phyloP scores from a whole-genome alignment of 2,329 filamentous ascomycete genomes.

The Fusarium austroafricanum region DNA sequence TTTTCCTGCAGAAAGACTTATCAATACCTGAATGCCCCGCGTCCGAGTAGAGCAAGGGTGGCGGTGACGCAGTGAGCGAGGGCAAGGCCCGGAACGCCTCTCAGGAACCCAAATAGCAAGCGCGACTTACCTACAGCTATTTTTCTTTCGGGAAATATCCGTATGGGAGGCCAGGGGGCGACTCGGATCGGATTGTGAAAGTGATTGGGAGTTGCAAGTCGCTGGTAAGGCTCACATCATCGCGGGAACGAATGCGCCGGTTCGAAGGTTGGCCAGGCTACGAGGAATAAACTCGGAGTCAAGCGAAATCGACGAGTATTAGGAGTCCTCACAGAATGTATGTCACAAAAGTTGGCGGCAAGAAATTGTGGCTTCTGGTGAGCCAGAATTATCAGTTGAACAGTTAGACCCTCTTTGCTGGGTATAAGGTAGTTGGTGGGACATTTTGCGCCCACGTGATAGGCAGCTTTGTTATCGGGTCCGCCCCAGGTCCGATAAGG shows the following conservation, averaged over 20 bases:
- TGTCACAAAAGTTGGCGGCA: slow-evolving; percentile 23
- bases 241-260: slow-evolving; percentile 48
- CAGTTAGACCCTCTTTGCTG: slow-evolving; percentile 41
- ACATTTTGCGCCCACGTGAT: slow-evolving; percentile 58
- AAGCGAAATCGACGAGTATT: slow-evolving; percentile 1
- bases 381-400: slow-evolving; percentile 46
- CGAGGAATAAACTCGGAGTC: slow-evolving; percentile 18
- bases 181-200: slow-evolving; percentile 46
- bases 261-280: slow-evolving; percentile 29
- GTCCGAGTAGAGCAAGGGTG: slow-evolving; percentile 29
- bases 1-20: slow-evolving; percentile 41
- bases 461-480: slow-evolving; percentile 47
- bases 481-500: slow-evolving; percentile 45
- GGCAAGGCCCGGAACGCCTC: slow-evolving; percentile 8
- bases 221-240: slow-evolving; percentile 54
- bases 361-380: slow-evolving; percentile 45
- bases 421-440: slow-evolving; percentile 54
- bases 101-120: slow-evolving; percentile 9
- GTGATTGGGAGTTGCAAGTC: slow-evolving; percentile 48
- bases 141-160: slow-evolving; percentile 40
- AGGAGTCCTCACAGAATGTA: slow-evolving; percentile 18
- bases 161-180: slow-evolving; percentile 41
- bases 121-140: slow-evolving; percentile 45
- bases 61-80: slow-evolving; percentile 31
- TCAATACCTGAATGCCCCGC: slow-evolving; percentile 42